phyloP scores from a whole-genome alignment of 345 rosid genomes.

The Streptanthus diversifolius region DNA sequence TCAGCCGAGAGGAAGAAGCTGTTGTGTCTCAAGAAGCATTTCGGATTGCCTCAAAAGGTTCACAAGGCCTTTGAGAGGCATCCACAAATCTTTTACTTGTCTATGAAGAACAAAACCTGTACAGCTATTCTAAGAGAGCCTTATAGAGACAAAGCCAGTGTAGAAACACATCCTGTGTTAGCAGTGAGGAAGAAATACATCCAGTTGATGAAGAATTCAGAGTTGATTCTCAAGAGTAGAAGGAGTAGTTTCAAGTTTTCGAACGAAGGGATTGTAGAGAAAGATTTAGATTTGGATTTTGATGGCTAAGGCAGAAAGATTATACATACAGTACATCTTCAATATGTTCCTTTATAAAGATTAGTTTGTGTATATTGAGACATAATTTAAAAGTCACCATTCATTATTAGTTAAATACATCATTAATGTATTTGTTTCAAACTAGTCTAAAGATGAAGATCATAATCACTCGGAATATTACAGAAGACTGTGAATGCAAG shows the following conservation, averaged over 20 bases:
- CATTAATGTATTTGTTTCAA: conserved; percentile 3
- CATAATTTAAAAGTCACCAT: neutral
- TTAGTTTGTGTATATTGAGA: neutral
- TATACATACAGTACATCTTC: neutral
- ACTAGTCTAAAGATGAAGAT: conserved; percentile 9
- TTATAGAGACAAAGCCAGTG: conserved; percentile 42
- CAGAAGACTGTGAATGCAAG: conserved; percentile 20
- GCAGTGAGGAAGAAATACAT: conserved; percentile 60
- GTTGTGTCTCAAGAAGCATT: conserved; percentile 65
- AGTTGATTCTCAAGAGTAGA: conserved; percentile 43
- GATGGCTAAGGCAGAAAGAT: conserved; percentile 29
- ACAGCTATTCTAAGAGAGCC: conserved; percentile 82
- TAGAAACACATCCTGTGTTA: conserved; percentile 61
- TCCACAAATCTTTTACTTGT: conserved; percentile 73
- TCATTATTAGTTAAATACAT: conserved; percentile 12
- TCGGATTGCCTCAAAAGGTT: conserved; percentile 67
- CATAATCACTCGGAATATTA: conserved; percentile 22
- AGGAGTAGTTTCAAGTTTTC: conserved; percentile 27
- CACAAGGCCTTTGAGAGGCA: conserved; percentile 94
- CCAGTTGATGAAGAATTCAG: conserved; percentile 56
- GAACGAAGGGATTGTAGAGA: conserved; percentile 23
- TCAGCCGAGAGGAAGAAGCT: conserved; percentile 75
- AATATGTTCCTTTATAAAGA: neutral
- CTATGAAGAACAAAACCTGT: conserved; percentile 66
- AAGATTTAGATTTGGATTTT: conserved; percentile 47